Conservation (phyloP, 495 filamentous ascomycete species). For the Parachaetomium inaequale region DNA sequence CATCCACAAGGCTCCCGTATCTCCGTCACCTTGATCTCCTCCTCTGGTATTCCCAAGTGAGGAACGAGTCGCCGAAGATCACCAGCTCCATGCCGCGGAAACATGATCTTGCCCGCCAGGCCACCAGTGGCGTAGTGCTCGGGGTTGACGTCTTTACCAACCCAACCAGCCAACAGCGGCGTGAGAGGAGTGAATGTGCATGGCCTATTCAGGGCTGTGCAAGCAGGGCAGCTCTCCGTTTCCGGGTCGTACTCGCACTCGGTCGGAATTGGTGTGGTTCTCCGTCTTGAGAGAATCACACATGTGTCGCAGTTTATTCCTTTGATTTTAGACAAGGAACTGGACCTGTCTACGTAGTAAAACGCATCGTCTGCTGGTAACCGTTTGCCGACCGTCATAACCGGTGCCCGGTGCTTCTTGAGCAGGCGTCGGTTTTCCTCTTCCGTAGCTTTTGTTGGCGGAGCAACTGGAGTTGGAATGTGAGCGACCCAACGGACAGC, state of each 20-base stretch:
- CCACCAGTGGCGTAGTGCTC: background rate
- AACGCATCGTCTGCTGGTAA: background rate
- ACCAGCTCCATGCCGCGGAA: background rate
- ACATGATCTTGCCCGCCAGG: background rate
- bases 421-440: background rate
- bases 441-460: background rate
- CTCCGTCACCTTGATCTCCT: background rate
- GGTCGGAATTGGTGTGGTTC: background rate
- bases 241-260: background rate
- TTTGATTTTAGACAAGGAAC: background rate
- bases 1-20: background rate
- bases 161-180: background rate
- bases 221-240: background rate
- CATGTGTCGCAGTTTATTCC: background rate
- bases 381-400: background rate
- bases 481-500: background rate
- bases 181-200: background rate
- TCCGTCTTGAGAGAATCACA: background rate
- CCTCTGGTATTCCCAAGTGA: background rate
- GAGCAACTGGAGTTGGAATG: background rate
- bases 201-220: background rate
- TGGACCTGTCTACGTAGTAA: background rate
- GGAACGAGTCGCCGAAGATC: background rate
- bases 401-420: background rate
- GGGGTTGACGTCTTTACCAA: background rate